These are phyloP conservation scores for Taphrina flavorubra DNA, from an alignment of 1,139 yeast genomes.

Conservation along the genomic window DNA sequence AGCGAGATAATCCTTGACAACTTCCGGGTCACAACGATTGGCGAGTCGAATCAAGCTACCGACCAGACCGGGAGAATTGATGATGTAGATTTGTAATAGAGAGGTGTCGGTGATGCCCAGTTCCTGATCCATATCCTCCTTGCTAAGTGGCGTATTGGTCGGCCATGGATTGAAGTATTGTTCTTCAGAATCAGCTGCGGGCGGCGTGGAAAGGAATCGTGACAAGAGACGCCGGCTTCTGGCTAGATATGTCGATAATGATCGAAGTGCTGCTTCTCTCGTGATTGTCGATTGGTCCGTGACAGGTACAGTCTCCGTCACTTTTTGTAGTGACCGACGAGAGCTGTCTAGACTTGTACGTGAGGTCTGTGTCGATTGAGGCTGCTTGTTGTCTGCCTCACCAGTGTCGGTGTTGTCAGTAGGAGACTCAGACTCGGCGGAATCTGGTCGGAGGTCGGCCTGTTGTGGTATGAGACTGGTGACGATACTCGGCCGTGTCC, in stretches of 20 bases:
- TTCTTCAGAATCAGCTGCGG: conserved; percentile 17
- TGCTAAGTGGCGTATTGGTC: conserved; percentile 44
- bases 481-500: conserved; percentile 65
- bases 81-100: conserved; percentile 73
- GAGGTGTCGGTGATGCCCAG: conserved; percentile 75
- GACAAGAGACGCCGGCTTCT: conserved; percentile 27
- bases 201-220: conserved; percentile 20
- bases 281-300: background rate
- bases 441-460: conserved; percentile 20
- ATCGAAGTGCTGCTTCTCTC: conserved; percentile 20
- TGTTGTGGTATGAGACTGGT: conserved; percentile 56
- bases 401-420: conserved; percentile 30
- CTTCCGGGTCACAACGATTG: conserved; percentile 71
- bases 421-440: conserved; percentile 49
- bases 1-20: conserved; percentile 65
- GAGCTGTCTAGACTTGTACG: conserved; percentile 22
- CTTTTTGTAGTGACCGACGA: conserved; percentile 7
- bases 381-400: conserved; percentile 14
- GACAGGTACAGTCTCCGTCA: conserved; percentile 20
- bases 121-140: conserved; percentile 50
- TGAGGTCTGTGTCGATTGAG: conserved; percentile 8
- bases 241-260: conserved; percentile 33
- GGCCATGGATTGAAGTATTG: conserved; percentile 28
- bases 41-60: conserved; percentile 81
- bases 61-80: conserved; percentile 70